Evolutionary conservation across 2,329 filamentous ascomycete species (phyloP).

Genomic region (Calonectria leucothoes): DNA sequence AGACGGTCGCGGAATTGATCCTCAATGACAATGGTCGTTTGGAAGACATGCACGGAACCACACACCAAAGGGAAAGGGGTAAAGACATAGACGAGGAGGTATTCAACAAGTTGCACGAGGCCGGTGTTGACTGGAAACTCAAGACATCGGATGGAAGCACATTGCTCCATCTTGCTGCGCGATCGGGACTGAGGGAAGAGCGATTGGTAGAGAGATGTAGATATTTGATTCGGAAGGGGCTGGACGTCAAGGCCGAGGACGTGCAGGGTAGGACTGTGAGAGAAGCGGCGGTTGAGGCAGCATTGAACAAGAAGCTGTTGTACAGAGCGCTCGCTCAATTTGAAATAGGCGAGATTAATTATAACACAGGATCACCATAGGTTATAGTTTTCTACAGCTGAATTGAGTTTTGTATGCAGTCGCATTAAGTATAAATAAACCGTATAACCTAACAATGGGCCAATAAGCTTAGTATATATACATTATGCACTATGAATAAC

Average conservation of each 20-base stretch:
- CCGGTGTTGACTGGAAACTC: neutral
- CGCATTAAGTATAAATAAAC: too few relatives aligned
- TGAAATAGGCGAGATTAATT: too few relatives aligned
- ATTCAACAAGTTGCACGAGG: neutral
- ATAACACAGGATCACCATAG: too few relatives aligned
- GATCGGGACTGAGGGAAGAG: neutral
- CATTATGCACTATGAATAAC: too few relatives aligned
- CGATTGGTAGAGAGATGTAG: neutral
- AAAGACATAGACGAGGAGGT: neutral
- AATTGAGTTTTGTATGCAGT: too few relatives aligned
- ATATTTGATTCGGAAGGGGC: neutral
- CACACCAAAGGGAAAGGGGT: neutral
- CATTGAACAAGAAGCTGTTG: too few relatives aligned
- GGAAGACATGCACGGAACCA: neutral
- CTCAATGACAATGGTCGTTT: constrained; percentile 3
- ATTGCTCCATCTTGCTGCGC: neutral
- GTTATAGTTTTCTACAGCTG: too few relatives aligned
- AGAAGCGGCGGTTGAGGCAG: too few relatives aligned
- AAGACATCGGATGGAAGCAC: constrained; percentile 2
- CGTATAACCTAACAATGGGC: too few relatives aligned
- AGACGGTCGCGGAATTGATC: constrained; percentile 1
- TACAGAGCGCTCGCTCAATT: too few relatives aligned
- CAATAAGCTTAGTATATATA: too few relatives aligned
- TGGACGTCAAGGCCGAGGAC: neutral
- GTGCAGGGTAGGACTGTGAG: too few relatives aligned